Evolutionary conservation across 495 filamentous ascomycete genomes (phyloP).

Genomic region (Baudoinia panamericana): DNA sequence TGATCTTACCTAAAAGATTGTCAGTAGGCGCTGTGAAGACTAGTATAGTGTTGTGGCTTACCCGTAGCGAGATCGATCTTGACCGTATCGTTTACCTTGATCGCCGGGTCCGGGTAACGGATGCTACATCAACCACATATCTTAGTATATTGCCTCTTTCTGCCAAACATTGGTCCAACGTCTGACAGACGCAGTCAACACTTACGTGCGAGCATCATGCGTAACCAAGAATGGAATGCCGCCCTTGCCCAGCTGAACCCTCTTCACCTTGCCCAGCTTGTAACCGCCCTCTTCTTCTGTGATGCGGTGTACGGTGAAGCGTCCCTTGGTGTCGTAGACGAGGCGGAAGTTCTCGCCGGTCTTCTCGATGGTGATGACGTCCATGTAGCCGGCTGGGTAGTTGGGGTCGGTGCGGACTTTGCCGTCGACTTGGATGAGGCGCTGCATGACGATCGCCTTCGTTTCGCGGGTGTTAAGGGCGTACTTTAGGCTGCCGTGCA

Average conservation of each 20-base stretch:
- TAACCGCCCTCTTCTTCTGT: slow-evolving; percentile 93
- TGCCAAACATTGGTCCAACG: slow-evolving; percentile 98
- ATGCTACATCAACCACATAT: slow-evolving; percentile 49
- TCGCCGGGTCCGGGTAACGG: slow-evolving; percentile 92
- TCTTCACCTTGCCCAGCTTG: slow-evolving; percentile 99
- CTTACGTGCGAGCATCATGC: slow-evolving; percentile 99
- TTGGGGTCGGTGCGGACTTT: slow-evolving; percentile 98
- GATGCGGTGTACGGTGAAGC: slow-evolving; percentile 99
- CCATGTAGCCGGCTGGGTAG: slow-evolving; percentile 98
- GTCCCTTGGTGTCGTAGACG: slow-evolving; percentile 99
- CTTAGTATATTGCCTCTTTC: too few species aligned
- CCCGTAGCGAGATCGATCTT: slow-evolving; percentile 94
- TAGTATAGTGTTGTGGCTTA: too few species aligned
- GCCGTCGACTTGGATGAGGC: slow-evolving; percentile 97
- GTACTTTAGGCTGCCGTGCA: slow-evolving; percentile 72
- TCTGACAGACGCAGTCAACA: slow-evolving; percentile 79
- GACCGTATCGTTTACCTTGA: slow-evolving; percentile 99
- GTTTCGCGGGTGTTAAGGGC: slow-evolving; percentile 95
- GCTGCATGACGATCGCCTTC: slow-evolving; percentile 98
- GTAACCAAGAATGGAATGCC: slow-evolving; percentile 99
- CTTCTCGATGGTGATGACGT: slow-evolving; percentile 98
- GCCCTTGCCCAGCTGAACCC: slow-evolving; percentile 95
- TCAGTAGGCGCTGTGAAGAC: too few species aligned
- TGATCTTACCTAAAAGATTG: slow-evolving; percentile 50
- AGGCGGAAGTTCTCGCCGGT: slow-evolving; percentile 99